Percentiles rank a stretch among this genome's conserved stretches.
Conservation (phyloP, 1,284 basidiomycete species). For the Heterobasidion irregulare region DNA sequence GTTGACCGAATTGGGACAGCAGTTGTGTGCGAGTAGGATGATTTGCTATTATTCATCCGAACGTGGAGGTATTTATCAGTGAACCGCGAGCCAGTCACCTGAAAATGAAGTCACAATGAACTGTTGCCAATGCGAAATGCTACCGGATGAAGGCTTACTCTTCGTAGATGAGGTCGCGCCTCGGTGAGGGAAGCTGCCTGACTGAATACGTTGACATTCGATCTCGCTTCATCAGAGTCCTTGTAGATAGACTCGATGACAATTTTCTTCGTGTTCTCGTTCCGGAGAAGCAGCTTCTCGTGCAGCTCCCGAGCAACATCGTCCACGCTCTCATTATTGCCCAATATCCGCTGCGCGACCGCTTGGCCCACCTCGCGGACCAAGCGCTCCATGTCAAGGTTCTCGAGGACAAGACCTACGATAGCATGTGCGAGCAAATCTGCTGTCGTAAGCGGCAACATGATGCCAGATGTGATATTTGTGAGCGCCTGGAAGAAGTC, state of each 20-base stretch:
- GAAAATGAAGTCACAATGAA: slow-evolving; percentile 9
- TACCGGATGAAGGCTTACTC: slow-evolving; percentile 38
- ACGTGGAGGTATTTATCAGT: slow-evolving; percentile 89
- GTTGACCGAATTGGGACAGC: slow-evolving; percentile 38
- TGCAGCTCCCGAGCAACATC: slow-evolving; percentile 93
- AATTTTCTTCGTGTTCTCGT: slow-evolving; percentile 95
- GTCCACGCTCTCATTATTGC: slow-evolving; percentile 85
- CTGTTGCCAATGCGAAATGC: background rate
- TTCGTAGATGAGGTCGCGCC: slow-evolving; percentile 74
- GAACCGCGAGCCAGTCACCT: slow-evolving; percentile 90
- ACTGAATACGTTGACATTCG: slow-evolving; percentile 88
- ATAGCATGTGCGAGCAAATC: slow-evolving; percentile 96
- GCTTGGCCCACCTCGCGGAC: slow-evolving; percentile 91
- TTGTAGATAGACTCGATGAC: slow-evolving; percentile 96
- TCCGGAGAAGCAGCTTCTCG: slow-evolving; percentile 83
- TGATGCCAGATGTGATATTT: slow-evolving; percentile 86
- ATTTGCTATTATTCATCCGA: slow-evolving; percentile 49
- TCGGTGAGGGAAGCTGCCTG: slow-evolving; percentile 66
- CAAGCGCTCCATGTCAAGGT: slow-evolving; percentile 96
- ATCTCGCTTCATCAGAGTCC: slow-evolving; percentile 78
- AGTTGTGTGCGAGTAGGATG: slow-evolving; percentile 36
- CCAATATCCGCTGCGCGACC: slow-evolving; percentile 86
- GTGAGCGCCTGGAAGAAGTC: slow-evolving; percentile 96
- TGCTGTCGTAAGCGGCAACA: slow-evolving; percentile 95
- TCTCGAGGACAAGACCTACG: slow-evolving; percentile 94